Evolutionary conservation across 257 asterid genomes (phyloP), one percentile per base, ranked within the genome.

Genomic region (Misopates orontium): DNA sequence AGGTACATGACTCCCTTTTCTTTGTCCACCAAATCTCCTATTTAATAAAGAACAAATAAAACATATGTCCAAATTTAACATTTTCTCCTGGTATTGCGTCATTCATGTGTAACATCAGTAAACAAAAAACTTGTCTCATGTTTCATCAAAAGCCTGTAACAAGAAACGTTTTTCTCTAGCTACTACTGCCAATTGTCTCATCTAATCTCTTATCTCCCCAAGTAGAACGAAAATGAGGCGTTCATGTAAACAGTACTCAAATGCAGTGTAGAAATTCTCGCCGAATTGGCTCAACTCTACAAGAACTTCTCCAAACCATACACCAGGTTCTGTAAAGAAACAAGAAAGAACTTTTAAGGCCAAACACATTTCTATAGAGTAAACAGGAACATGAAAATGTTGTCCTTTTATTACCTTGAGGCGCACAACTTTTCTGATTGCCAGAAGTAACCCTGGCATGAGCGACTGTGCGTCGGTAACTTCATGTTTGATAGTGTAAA

Each of bases 351-450:
- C 11, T 20, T 55, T 32, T 10, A 20, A 11, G 19, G 25, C n/a
- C n/a, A n/a, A n/a, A 55, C 28, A 22, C 31, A 40, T 10, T 25
- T 1, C 22, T 53, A 0, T 49, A 4, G 6, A 32, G 39, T 62
- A 25, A 14, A 22, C 17, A 20, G 20, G 9, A 64, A 32, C 16
- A 4, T 6, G 17, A 10, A 31, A 20, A 64, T 1, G 5, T 8
- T 8, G n/a, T n/a, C 25, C 31, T 28, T 12, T 24, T 18, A 1
- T 62, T 64, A 90, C 97, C 95, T 90, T 88, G 42, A 88, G 82
- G 67, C 96, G 97, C 61, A 85, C 91, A 39, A 90, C 96, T 84
- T 80, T 88, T 82, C 97, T 79, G 60, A 88, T 86, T 54, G 95
- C 97, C 24, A 88, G 78, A 69, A 90, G 76, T 47, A 90, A 71